Conservation (phyloP, 495 filamentous ascomycete genomes). For the Trichoderma reesei region DNA sequence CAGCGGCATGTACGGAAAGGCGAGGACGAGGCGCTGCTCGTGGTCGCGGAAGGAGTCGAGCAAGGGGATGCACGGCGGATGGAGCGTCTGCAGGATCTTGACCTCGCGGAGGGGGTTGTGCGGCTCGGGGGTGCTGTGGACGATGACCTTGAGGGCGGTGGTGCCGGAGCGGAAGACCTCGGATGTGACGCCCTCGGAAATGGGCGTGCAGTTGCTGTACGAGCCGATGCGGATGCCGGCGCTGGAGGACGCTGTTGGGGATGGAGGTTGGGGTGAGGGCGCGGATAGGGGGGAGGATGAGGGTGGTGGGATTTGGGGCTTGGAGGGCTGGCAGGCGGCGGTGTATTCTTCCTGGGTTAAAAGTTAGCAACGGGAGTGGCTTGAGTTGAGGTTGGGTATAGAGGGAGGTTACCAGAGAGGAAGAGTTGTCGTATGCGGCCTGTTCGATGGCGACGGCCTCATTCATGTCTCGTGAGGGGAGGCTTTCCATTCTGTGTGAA, state of each 20-base stretch:
- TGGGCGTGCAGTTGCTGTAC: slow-evolving; percentile 59
- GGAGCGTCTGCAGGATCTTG: slow-evolving; percentile 51
- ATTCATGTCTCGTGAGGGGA: slow-evolving; percentile 5
- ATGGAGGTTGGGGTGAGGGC: neutral
- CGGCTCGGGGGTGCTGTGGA: slow-evolving; percentile 57
- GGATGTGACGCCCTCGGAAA: slow-evolving; percentile 71
- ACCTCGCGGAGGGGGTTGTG: slow-evolving; percentile 74
- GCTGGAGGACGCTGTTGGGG: slow-evolving; percentile 2
- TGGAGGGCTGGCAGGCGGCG: slow-evolving; percentile 14
- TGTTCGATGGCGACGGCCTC: slow-evolving; percentile 31
- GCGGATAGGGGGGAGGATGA: neutral
- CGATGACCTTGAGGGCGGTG: slow-evolving; percentile 82
- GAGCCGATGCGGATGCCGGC: slow-evolving; percentile 54
- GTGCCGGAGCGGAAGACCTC: slow-evolving; percentile 55
- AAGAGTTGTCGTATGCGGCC: slow-evolving; percentile 33
- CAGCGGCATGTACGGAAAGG: slow-evolving; percentile 73
- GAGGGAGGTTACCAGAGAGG: slow-evolving; percentile 22
- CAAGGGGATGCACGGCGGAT: slow-evolving; percentile 48
- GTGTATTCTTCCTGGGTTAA: slow-evolving; percentile 35
- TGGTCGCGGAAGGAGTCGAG: slow-evolving; percentile 59
- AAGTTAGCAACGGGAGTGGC: slow-evolving; percentile 14
- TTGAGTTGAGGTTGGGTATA: neutral
- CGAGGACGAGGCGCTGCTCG: slow-evolving; percentile 61
- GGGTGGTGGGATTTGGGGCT: neutral
- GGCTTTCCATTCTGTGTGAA: neutral